These are phyloP conservation scores for Colletotrichum sp. DNA, from an alignment of 2,329 filamentous ascomycete genomes.

Conservation along the genomic window DNA sequence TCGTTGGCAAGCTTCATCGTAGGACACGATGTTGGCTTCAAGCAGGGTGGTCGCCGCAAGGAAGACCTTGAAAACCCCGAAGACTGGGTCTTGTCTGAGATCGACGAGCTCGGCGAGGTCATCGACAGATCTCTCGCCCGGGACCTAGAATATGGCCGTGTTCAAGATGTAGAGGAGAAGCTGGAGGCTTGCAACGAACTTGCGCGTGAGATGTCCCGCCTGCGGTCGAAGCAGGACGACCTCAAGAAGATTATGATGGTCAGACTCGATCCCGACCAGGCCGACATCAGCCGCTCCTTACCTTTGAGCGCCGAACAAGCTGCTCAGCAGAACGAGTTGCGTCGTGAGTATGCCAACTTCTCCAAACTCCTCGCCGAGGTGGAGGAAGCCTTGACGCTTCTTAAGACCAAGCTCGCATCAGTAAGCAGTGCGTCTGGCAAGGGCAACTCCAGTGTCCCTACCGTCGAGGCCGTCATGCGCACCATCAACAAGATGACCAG, in stretches of 20 bases:
- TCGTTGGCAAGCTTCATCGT: constrained; percentile 70
- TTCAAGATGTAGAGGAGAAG: constrained; percentile 72
- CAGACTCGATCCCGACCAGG: constrained; percentile 70
- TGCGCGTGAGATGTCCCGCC: constrained; percentile 70
- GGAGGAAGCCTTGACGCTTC: constrained; percentile 79
- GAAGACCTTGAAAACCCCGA: constrained; percentile 73
- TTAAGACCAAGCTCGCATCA: constrained; percentile 78
- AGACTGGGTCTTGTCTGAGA: constrained; percentile 78
- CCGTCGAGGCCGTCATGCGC: constrained; percentile 88
- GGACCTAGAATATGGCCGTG: constrained; percentile 69
- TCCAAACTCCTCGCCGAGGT: constrained; percentile 77
- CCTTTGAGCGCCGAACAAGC: constrained; percentile 86
- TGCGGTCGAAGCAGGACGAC: constrained; percentile 79
- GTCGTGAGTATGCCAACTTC: constrained; percentile 75
- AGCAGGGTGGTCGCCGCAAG: constrained; percentile 60
- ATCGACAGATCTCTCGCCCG: constrained; percentile 68
- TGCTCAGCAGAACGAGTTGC: constrained; percentile 82
- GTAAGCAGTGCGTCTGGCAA: constrained; percentile 55
- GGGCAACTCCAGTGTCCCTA: constrained; percentile 65
- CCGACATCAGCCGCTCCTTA: constrained; percentile 68
- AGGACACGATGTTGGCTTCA: constrained; percentile 65
- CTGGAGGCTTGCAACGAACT: constrained; percentile 72
- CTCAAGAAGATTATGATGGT: constrained; percentile 77
- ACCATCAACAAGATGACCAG: constrained; percentile 92
- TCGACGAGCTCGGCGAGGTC: constrained; percentile 69